phyloP scores from a whole-genome alignment of 139 green algal genomes.

The Chlamydomonas applanata region DNA sequence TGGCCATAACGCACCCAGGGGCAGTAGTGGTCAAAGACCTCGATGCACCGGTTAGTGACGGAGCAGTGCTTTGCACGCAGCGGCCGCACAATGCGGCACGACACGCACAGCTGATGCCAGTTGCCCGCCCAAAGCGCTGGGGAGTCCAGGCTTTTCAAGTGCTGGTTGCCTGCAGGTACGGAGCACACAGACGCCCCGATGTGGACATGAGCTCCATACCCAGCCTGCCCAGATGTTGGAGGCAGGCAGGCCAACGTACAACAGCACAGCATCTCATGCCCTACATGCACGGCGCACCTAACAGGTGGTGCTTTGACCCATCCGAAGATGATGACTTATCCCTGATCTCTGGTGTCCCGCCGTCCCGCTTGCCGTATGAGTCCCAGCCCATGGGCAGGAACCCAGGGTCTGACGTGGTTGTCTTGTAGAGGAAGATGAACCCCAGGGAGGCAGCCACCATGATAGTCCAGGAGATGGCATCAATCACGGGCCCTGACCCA shows the following conservation, averaged over 20 bases:
- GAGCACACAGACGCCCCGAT: background rate
- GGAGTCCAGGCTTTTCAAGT: slow-evolving; percentile 65
- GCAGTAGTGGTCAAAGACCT: slow-evolving; percentile 97
- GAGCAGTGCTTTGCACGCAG: slow-evolving; percentile 91
- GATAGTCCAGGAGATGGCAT: background rate
- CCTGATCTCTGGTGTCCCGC: background rate
- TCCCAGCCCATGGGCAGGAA: slow-evolving; percentile 62
- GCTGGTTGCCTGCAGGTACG: background rate
- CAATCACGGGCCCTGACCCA: background rate
- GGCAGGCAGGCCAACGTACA: too few relatives aligned
- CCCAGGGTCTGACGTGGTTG: slow-evolving; percentile 78
- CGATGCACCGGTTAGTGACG: slow-evolving; percentile 83
- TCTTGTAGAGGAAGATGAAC: slow-evolving; percentile 71
- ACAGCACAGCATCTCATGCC: too few relatives aligned
- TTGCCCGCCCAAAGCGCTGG: slow-evolving; percentile 82
- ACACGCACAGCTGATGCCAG: slow-evolving; percentile 89
- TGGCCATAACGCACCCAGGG: slow-evolving; percentile 76
- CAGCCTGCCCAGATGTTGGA: too few relatives aligned
- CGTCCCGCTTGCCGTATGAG: slow-evolving; percentile 20
- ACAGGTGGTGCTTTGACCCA: slow-evolving; percentile 1
- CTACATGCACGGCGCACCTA: background rate
- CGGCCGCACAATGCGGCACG: slow-evolving; percentile 89
- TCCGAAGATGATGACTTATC: too few relatives aligned
- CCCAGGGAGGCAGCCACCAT: background rate
- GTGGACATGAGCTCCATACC: too few relatives aligned